Evolutionary conservation across 768 basidiomycete species (phyloP).

Genomic region (Lyophyllum decastes): DNA sequence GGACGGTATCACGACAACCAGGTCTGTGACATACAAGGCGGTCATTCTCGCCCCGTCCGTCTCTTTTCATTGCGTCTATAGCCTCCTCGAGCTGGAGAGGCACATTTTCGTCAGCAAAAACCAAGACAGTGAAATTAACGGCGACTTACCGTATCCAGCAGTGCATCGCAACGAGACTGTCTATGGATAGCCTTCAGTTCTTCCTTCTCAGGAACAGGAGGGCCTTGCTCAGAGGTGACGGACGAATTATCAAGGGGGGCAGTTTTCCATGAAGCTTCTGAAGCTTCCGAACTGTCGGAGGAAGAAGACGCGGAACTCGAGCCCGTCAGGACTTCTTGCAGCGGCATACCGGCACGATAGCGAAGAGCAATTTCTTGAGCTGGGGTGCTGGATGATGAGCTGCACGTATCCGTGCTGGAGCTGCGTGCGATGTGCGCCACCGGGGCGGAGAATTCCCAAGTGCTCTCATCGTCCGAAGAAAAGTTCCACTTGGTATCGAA

Average conservation of each 20-base stretch:
- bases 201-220: constrained; percentile 17
- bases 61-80: constrained; percentile 23
- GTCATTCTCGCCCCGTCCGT: constrained; percentile 28
- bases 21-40: constrained; percentile 43
- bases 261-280: constrained; percentile 18
- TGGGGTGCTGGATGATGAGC: constrained; percentile 30
- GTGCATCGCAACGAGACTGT: constrained; percentile 34
- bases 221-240: constrained; percentile 10
- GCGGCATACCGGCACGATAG: constrained; percentile 37
- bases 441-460: constrained; percentile 37
- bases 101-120: neutral
- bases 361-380: constrained; percentile 39
- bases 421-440: constrained; percentile 22
- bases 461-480: constrained; percentile 33
- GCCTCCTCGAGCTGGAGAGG: constrained; percentile 38
- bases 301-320: constrained; percentile 14
- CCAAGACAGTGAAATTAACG: neutral
- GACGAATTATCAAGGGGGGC: constrained; percentile 7
- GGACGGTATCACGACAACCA: constrained; percentile 46
- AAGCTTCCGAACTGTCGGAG: constrained; percentile 7
- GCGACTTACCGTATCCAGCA: constrained; percentile 40
- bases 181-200: constrained; percentile 31
- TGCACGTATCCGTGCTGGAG: constrained; percentile 25
- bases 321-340: constrained; percentile 16
- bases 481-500: constrained; percentile 20